Conservation (phyloP, 1,284 basidiomycete genomes). For the Trichosporon sp. region DNA sequence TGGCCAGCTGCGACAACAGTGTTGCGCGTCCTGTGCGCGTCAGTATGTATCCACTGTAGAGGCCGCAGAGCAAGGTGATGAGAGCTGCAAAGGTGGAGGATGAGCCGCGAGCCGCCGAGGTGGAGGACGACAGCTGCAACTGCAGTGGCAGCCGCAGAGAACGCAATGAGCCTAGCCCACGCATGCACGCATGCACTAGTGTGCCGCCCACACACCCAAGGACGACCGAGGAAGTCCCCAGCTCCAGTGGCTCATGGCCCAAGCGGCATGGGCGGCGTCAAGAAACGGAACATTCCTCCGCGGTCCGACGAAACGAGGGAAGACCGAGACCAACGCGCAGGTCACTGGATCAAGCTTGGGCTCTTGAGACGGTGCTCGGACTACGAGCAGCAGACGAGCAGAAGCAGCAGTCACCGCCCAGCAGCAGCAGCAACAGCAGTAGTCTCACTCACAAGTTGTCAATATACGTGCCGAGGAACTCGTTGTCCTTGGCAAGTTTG, state of each 20-base stretch:
- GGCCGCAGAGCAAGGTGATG: no score
- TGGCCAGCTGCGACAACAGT: slow-evolving; percentile 43
- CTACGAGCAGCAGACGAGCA: background rate
- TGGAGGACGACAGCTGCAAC: no score
- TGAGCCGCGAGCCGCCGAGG: no score
- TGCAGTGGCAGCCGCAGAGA: no score
- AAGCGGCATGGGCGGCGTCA: background rate
- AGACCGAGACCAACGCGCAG: background rate
- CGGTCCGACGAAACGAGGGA: background rate
- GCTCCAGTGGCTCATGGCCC: no score
- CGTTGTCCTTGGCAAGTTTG: slow-evolving; percentile 41
- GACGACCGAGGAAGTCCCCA: no score
- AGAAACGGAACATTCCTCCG: no score
- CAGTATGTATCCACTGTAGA: background rate
- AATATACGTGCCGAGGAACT: slow-evolving; percentile 44
- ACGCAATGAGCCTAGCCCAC: background rate
- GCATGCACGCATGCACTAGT: background rate
- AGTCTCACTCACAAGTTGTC: slow-evolving; percentile 42
- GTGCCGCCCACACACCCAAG: no score
- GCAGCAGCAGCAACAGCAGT: no score
- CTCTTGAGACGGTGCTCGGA: background rate
- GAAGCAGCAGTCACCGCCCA: no score
- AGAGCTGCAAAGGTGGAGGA: no score
- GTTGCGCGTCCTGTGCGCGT: slow-evolving; percentile 38
- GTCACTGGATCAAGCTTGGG: background rate